phyloP scores from a whole-genome alignment of 2,329 filamentous ascomycete genomes.

The Metarhizium guizhouense region DNA sequence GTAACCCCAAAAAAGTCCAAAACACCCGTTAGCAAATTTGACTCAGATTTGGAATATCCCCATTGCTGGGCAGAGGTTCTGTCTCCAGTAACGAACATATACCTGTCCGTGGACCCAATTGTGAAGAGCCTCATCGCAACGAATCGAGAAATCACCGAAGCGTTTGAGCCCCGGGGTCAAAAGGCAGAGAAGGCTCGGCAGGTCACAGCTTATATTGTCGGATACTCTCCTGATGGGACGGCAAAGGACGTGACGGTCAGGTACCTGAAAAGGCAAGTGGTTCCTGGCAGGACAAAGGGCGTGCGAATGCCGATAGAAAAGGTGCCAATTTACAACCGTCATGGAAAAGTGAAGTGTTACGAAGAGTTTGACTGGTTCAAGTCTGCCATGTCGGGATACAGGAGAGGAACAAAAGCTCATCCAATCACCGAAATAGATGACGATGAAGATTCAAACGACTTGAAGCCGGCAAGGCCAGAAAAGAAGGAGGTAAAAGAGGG shows the following conservation, averaged over 20 bases:
- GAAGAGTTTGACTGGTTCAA: slow-evolving; percentile 87
- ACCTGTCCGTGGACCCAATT: slow-evolving; percentile 69
- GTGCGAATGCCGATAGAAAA: slow-evolving; percentile 71
- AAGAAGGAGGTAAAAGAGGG: slow-evolving; percentile 67
- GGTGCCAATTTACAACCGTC: slow-evolving; percentile 66
- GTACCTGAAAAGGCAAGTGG: slow-evolving; percentile 72
- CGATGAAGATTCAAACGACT: slow-evolving; percentile 67
- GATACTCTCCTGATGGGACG: slow-evolving; percentile 72
- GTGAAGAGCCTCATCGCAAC: slow-evolving; percentile 61
- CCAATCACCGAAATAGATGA: slow-evolving; percentile 66
- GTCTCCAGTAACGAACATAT: slow-evolving; percentile 71
- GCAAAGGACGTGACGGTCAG: slow-evolving; percentile 92
- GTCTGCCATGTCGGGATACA: slow-evolving; percentile 66
- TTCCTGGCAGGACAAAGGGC: slow-evolving; percentile 86
- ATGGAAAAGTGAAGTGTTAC: slow-evolving; percentile 68
- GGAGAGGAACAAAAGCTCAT: slow-evolving; percentile 34
- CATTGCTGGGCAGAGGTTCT: slow-evolving; percentile 91
- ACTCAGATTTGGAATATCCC: slow-evolving; percentile 71
- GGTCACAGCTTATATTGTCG: slow-evolving; percentile 82
- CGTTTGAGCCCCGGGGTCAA: slow-evolving; percentile 72
- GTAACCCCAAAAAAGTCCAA: slow-evolving; percentile 29
- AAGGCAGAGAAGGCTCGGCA: slow-evolving; percentile 83
- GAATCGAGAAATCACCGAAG: slow-evolving; percentile 61
- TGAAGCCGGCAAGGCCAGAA: slow-evolving; percentile 63
- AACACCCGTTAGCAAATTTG: slow-evolving; percentile 43